A percentile compares a stretch with the other conserved stretches of the same genome.
Evolutionary conservation across 495 filamentous ascomycete genomes (phyloP).

Genomic region (Neurospora discreta): DNA sequence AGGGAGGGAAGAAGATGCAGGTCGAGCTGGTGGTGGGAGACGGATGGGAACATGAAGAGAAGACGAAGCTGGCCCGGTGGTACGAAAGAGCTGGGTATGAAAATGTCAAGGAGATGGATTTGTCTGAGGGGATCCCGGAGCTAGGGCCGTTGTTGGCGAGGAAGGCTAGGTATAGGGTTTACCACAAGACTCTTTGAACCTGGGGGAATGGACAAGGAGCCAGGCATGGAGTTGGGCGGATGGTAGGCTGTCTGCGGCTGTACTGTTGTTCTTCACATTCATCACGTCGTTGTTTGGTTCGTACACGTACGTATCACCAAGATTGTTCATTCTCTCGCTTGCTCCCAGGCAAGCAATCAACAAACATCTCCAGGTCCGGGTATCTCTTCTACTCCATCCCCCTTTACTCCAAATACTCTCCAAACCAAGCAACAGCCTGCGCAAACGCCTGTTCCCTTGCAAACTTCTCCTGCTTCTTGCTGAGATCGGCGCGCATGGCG

Average conservation of each 20-base stretch:
- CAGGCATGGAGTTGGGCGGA: neutral
- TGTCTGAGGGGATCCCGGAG: neutral
- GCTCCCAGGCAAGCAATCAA: neutral
- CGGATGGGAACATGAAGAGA: neutral
- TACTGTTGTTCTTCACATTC: too few species aligned
- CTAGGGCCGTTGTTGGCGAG: neutral
- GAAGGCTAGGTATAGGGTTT: neutral
- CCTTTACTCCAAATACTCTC: slow-evolving; percentile 26
- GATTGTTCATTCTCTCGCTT: neutral
- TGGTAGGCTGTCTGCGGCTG: neutral
- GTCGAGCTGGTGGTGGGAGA: neutral
- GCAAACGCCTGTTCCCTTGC: slow-evolving; percentile 79
- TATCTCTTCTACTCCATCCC: neutral
- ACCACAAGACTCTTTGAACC: neutral
- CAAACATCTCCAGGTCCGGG: neutral
- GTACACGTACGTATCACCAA: neutral
- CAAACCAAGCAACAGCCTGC: slow-evolving; percentile 75
- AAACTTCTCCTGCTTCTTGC: slow-evolving; percentile 50
- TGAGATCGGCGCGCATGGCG: slow-evolving; percentile 56
- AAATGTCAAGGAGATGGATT: neutral
- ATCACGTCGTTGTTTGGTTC: neutral
- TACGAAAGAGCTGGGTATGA: slow-evolving; percentile 2
- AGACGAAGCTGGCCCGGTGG: neutral
- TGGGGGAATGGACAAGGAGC: neutral
- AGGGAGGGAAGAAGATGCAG: slow-evolving; percentile 1